phyloP scores from a whole-genome alignment of 441 rosid genomes.

The Croton laevigatus region DNA sequence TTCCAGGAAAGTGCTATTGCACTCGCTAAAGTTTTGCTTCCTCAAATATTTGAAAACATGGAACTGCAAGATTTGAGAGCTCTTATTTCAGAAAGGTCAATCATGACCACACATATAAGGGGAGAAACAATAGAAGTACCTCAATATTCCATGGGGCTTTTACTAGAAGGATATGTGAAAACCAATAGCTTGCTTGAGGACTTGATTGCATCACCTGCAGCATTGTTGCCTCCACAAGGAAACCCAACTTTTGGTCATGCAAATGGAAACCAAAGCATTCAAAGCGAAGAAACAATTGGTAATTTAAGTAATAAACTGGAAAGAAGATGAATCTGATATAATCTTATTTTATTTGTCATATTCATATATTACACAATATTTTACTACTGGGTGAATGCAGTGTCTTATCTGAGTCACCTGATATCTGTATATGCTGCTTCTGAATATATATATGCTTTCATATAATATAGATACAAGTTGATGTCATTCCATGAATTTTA shows the following conservation, averaged over 20 bases:
- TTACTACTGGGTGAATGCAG: slow-evolving; percentile 1
- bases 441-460: not conserved
- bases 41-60: slow-evolving; percentile 80
- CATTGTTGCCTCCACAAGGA: slow-evolving; percentile 43
- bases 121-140: slow-evolving; percentile 75
- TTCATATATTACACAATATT: not conserved
- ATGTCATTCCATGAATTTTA: not conserved
- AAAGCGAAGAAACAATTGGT: slow-evolving; percentile 50
- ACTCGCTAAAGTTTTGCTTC: slow-evolving; percentile 75
- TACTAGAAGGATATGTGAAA: slow-evolving; percentile 76
- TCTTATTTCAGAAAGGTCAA: slow-evolving; percentile 65
- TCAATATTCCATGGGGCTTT: slow-evolving; percentile 57
- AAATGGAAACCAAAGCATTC: slow-evolving; percentile 29
- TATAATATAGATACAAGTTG: not conserved
- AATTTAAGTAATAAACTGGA: slow-evolving; percentile 15
- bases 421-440: not conserved
- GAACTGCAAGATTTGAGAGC: slow-evolving; percentile 77
- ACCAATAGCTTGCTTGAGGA: slow-evolving; percentile 55
- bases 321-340: not conserved
- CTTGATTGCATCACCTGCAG: slow-evolving; percentile 63
- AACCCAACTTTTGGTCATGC: slow-evolving; percentile 30
- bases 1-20: slow-evolving; percentile 78
- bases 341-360: not conserved
- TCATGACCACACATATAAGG: slow-evolving; percentile 44
- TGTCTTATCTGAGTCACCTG: not conserved